Base-by-base conservation (phyloP, 192 early-diverging fungal genomes). In the Dispira simplex region DNA sequence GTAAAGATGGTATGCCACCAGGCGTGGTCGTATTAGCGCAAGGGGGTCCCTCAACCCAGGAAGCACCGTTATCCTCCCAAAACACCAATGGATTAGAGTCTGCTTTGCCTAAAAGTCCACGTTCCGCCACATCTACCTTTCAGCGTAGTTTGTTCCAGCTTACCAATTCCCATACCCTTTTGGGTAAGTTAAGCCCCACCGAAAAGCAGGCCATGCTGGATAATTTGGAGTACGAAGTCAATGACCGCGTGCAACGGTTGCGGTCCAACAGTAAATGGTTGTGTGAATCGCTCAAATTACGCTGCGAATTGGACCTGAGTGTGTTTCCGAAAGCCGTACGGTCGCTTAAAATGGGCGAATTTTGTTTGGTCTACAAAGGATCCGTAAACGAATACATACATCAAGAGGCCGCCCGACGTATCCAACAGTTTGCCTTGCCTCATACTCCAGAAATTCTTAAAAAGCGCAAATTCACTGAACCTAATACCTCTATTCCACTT, bases 331-430 rank as follows among this genome's bases (percentile, higher is more conserved):
- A 56, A 25, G 54, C 21, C 23, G 54, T 56, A 8, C 54, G 54
- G 16, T 14, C 16, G 16, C 54, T 56, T 13, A 56, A 8, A 3
- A 56, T 56, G 21, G 2, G 25, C 8, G 54, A 56, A 13, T 56
- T 56, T 21, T 56, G 54, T 26, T 28, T 56, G 25, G 12, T 13
- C 2, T 56, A 56, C 28, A 14, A 25, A 8, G 54, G 54, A 2
- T 56, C 54, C 3, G 25, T 56, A 3, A 56, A 56, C 54, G 54
- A 56, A 56, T 56, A 56, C 54, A 56, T 56, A 21, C 54, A 56
- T 21, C 54, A 56, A 25, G 20, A 56, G 25, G 54, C 54, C 54
- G 16, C 54, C 23, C 54, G 25, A 12, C 54, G 54, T 28, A 56
- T 56, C 21, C 54, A 26, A 18, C 20, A 13, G 18, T 56, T 56